Evolutionary conservation across 805 yeast genomes (phyloP).

Genomic region (Yamadazyma phyllophila): DNA sequence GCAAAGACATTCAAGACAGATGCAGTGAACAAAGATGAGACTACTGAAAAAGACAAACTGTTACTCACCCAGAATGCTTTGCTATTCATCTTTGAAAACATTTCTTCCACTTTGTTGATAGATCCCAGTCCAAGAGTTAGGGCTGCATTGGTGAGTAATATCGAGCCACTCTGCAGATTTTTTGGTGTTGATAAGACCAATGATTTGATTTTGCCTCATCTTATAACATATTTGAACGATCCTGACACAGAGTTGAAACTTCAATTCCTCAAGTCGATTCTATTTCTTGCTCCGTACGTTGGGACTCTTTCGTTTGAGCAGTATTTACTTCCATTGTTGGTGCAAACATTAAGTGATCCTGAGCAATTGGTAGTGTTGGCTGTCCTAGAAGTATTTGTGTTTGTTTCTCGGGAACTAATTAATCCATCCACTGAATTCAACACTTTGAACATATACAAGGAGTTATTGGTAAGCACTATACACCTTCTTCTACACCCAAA

Average conservation of each 20-base stretch:
- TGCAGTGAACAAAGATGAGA: conserved; percentile 7
- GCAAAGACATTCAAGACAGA: conserved; percentile 44
- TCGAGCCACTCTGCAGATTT: conserved; percentile 74
- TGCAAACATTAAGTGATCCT: conserved; percentile 79
- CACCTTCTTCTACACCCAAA: conserved; percentile 81
- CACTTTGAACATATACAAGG: conserved; percentile 37
- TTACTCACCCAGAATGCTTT: conserved; percentile 41
- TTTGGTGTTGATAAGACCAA: conserved; percentile 87
- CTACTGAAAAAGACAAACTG: not conserved
- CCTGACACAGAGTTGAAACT: conserved; percentile 63
- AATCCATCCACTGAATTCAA: conserved; percentile 37
- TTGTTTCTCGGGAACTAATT: conserved; percentile 31
- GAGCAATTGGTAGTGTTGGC: conserved; percentile 78
- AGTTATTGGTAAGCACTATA: conserved; percentile 33
- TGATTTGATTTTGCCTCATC: conserved; percentile 83
- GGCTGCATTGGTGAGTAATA: conserved; percentile 63
- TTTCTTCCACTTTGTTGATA: conserved; percentile 64
- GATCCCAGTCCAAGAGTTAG: conserved; percentile 67
- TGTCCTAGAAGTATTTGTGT: conserved; percentile 50
- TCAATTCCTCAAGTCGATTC: conserved; percentile 67
- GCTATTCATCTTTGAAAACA: conserved; percentile 57
- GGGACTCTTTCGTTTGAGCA: conserved; percentile 84
- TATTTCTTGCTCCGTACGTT: conserved; percentile 72
- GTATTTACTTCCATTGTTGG: conserved; percentile 77
- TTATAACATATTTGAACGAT: conserved; percentile 89